Percentiles rank a stretch among this genome's conserved stretches.
phyloP scores from a whole-genome alignment of 2,329 filamentous ascomycete genomes.

The Ascochyta koolunga region DNA sequence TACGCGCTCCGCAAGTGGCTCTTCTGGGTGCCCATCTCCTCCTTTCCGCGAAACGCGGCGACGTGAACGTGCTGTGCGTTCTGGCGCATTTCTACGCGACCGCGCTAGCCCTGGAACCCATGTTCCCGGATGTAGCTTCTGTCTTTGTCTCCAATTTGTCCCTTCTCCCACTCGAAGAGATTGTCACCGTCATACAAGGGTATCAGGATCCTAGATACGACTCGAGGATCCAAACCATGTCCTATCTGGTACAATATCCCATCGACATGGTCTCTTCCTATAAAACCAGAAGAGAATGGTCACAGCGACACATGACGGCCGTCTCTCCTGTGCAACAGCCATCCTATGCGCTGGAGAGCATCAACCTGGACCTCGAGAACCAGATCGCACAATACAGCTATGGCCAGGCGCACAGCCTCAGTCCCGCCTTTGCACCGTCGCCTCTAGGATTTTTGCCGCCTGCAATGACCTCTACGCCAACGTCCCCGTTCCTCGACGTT shows the following conservation, averaged over 20 bases:
- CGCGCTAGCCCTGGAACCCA: constrained; percentile 83
- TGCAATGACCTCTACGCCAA: constrained; percentile 41
- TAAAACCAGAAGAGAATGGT: constrained; percentile 49
- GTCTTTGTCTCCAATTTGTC: constrained; percentile 75
- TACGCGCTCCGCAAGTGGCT: constrained; percentile 90
- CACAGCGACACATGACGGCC: constrained; percentile 44
- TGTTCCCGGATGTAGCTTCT: constrained; percentile 89
- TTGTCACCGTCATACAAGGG: constrained; percentile 72
- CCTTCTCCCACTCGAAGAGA: constrained; percentile 82
- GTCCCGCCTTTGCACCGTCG: constrained; percentile 58
- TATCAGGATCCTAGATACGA: constrained; percentile 50
- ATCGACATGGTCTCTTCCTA: constrained; percentile 52
- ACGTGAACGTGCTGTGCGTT: constrained; percentile 78
- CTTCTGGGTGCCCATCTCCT: constrained; percentile 93
- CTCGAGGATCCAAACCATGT: constrained; percentile 51
- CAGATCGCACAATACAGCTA: constrained; percentile 51
- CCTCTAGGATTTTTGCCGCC: constrained; percentile 49
- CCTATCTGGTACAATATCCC: constrained; percentile 55
- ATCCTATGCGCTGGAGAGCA: constrained; percentile 45
- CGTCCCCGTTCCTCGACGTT: constrained; percentile 55
- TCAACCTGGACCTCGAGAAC: constrained; percentile 50
- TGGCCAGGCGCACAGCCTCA: constrained; percentile 49
- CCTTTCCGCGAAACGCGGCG: constrained; percentile 76
- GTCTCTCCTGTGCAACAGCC: constrained; percentile 44
- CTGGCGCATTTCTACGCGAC: constrained; percentile 92